These are phyloP conservation scores for Microbotryum intermedium DNA, from an alignment of 1,284 basidiomycete species.

Conservation along the genomic window DNA sequence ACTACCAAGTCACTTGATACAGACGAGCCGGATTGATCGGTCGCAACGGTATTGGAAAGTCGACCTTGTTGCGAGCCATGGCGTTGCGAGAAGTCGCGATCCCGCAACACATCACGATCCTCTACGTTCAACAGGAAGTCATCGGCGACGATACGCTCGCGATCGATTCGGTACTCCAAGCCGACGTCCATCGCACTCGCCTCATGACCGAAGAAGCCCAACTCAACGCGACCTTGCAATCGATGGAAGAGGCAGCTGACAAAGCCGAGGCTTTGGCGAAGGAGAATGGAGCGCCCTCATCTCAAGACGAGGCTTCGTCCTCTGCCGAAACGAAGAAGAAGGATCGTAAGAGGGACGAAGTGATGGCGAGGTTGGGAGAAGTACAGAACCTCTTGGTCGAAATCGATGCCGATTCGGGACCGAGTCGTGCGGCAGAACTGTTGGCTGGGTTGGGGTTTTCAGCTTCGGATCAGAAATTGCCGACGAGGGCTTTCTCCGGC, in stretches of 20 bases:
- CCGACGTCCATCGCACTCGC: slow-evolving; percentile 91
- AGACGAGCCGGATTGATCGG: slow-evolving; percentile 48
- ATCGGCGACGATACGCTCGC: slow-evolving; percentile 87
- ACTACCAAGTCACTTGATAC: not conserved
- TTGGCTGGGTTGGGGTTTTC: slow-evolving; percentile 88
- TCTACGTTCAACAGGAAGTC: slow-evolving; percentile 98
- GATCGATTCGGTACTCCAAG: slow-evolving; percentile 87
- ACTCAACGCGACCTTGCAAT: slow-evolving; percentile 61
- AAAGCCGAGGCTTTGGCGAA: slow-evolving; percentile 1
- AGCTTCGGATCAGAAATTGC: slow-evolving; percentile 62
- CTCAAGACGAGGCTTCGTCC: slow-evolving; percentile 42
- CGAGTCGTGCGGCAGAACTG: slow-evolving; percentile 79
- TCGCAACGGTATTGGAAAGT: slow-evolving; percentile 86
- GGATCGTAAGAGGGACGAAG: slow-evolving; percentile 71
- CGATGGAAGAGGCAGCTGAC: slow-evolving; percentile 43
- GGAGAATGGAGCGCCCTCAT: slow-evolving; percentile 35
- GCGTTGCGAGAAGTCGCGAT: slow-evolving; percentile 91
- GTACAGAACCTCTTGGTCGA: slow-evolving; percentile 85
- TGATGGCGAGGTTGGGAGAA: slow-evolving; percentile 75
- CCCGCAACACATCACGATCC: slow-evolving; percentile 85
- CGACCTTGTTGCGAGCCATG: slow-evolving; percentile 90
- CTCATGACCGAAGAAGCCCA: slow-evolving; percentile 69
- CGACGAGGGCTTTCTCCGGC: slow-evolving; percentile 77
- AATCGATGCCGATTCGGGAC: slow-evolving; percentile 96
- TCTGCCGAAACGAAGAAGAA: slow-evolving; percentile 67